Evolutionary conservation across 2,329 filamentous ascomycete genomes (phyloP).

Genomic region (Stemphylium vesicarium): DNA sequence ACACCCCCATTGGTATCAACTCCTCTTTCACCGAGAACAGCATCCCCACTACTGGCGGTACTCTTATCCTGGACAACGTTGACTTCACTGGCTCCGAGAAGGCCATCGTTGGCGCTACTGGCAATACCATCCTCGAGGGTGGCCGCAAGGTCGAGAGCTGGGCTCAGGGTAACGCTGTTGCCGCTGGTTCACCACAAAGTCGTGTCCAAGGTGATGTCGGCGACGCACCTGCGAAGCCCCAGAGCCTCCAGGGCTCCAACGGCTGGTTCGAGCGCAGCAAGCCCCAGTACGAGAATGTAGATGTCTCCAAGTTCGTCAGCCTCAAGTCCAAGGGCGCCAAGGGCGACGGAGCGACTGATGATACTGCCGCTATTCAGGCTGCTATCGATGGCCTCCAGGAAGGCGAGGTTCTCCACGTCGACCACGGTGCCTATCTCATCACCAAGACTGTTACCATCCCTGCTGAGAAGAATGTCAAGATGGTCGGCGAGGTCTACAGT

Average conservation of each 20-base stretch:
- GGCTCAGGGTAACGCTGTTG: conserved; percentile 80
- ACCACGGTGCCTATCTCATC: conserved; percentile 68
- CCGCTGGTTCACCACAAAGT: conserved; percentile 50
- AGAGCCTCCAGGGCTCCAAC: conserved; percentile 69
- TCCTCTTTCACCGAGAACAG: conserved; percentile 76
- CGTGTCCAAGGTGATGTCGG: conserved; percentile 63
- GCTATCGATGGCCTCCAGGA: conserved; percentile 71
- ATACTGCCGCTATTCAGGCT: conserved; percentile 82
- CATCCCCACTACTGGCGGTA: conserved; percentile 74
- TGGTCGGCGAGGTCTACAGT: conserved; percentile 91
- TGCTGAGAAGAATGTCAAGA: conserved; percentile 73
- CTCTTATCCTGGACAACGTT: conserved; percentile 86
- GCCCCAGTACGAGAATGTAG: conserved; percentile 80
- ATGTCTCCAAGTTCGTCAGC: conserved; percentile 76
- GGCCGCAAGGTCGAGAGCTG: conserved; percentile 73
- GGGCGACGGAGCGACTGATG: conserved; percentile 87
- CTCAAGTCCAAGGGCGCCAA: conserved; percentile 83
- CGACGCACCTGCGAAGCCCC: conserved; percentile 66
- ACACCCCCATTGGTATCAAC: conserved; percentile 77
- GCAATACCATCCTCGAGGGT: conserved; percentile 70
- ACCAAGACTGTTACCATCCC: conserved; percentile 66
- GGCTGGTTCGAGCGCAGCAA: conserved; percentile 82
- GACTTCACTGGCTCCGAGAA: conserved; percentile 75
- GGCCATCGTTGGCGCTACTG: conserved; percentile 67
- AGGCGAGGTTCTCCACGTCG: conserved; percentile 68